Evolutionary conservation across 2,329 filamentous ascomycete species (phyloP).

Genomic region (Scedosporium apiospermum): DNA sequence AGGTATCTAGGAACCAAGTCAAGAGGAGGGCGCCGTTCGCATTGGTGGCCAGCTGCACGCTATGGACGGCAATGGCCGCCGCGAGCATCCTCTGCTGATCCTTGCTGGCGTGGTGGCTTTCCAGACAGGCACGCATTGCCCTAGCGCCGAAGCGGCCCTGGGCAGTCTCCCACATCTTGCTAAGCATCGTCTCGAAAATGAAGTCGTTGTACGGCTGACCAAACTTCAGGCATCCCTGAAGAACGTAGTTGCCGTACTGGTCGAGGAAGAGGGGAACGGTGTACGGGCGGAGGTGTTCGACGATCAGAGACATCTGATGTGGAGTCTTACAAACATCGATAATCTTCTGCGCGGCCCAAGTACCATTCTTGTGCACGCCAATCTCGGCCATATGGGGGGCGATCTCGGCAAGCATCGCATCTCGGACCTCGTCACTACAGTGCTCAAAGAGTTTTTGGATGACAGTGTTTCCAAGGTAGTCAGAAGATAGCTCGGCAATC

Average conservation of each 20-base stretch:
- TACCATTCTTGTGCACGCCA: constrained; percentile 97
- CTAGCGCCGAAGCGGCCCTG: constrained; percentile 91
- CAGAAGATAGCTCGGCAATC: constrained; percentile 86
- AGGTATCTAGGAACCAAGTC: constrained; percentile 97
- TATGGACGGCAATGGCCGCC: constrained; percentile 89
- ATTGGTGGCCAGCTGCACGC: constrained; percentile 91
- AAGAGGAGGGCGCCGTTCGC: constrained; percentile 87
- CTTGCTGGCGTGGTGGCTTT: constrained; percentile 90
- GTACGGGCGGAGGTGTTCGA: constrained; percentile 75
- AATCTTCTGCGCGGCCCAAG: constrained; percentile 98
- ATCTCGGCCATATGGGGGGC: constrained; percentile 91
- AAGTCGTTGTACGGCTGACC: constrained; percentile 84
- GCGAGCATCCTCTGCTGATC: constrained; percentile 94
- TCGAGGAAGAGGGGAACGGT: constrained; percentile 89
- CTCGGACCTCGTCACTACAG: constrained; percentile 82
- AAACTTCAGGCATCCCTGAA: constrained; percentile 93
- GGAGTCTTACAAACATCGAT: constrained; percentile 90
- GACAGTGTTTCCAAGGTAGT: constrained; percentile 98
- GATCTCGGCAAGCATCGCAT: constrained; percentile 83
- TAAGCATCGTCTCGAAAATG: constrained; percentile 96
- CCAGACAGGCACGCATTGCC: constrained; percentile 92
- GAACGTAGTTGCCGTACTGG: constrained; percentile 96
- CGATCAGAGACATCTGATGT: constrained; percentile 73
- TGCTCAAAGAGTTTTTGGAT: constrained; percentile 98
- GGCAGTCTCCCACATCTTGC: constrained; percentile 83